Percentiles rank a stretch among this genome's conserved stretches.
Evolutionary conservation across 1,139 yeast species (phyloP).

Genomic region (Hemisphaericaspora xylofermentans): DNA sequence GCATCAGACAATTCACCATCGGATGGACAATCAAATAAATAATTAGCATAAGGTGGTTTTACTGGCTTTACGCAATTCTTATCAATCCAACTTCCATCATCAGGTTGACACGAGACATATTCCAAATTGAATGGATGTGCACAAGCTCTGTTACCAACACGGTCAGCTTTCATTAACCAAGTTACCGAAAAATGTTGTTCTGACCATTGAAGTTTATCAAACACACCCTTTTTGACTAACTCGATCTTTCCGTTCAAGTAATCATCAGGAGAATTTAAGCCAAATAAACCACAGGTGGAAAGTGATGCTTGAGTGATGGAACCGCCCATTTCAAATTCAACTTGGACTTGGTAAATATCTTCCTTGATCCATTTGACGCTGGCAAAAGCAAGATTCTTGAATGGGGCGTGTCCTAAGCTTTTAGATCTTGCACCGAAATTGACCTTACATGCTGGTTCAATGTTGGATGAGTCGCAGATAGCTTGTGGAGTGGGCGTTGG

Average conservation of each 20-base stretch:
- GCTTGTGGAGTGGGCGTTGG: conserved; percentile 5
- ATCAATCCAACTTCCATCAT: conserved; percentile 1
- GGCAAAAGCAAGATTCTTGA: background rate
- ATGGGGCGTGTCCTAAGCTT: background rate
- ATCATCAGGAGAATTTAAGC: conserved; percentile 4
- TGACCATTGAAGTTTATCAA: conserved; percentile 2
- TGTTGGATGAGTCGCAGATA: background rate
- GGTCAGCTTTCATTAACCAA: conserved; percentile 5
- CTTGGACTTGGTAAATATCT: conserved; percentile 4
- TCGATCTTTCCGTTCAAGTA: conserved; percentile 5
- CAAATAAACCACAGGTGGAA: conserved; percentile 2
- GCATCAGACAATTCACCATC: too few relatives aligned
- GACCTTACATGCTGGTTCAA: background rate
- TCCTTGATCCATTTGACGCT: conserved; percentile 5
- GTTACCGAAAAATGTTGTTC: conserved; percentile 5
- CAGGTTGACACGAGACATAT: background rate
- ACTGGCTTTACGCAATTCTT: background rate
- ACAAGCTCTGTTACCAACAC: background rate
- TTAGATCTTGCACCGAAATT: conserved; percentile 3
- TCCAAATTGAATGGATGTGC: conserved; percentile 1
- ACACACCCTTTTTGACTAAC: background rate
- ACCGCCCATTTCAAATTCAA: conserved; percentile 6
- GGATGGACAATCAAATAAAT: conserved; percentile 3
- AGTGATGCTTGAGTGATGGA: conserved; percentile 5
- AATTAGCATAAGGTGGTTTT: background rate